These are phyloP conservation scores for Curvularia spicifera DNA, from an alignment of 2,329 filamentous ascomycete species.

Conservation along the genomic window DNA sequence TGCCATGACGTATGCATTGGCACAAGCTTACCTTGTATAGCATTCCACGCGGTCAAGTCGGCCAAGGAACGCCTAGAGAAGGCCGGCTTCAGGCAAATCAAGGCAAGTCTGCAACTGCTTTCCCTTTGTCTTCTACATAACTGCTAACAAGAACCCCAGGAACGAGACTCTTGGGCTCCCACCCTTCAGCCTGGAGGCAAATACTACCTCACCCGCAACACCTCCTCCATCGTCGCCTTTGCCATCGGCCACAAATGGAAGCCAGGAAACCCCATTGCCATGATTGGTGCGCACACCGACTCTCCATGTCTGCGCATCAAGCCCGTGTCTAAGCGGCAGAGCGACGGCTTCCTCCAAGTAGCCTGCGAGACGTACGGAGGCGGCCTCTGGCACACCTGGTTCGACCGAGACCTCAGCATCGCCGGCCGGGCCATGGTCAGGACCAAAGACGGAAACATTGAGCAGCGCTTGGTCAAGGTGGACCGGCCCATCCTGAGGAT, in stretches of 20 bases:
- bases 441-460: conserved; percentile 73
- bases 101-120: conserved; percentile 34
- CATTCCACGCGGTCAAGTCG: conserved; percentile 90
- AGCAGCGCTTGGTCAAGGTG: conserved; percentile 86
- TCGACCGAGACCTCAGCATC: conserved; percentile 90
- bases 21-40: conserved; percentile 54
- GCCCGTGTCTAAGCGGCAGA: conserved; percentile 87
- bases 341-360: conserved; percentile 88
- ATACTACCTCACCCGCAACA: conserved; percentile 95
- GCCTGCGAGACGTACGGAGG: conserved; percentile 97
- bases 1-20: not conserved
- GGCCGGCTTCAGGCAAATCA: conserved; percentile 86
- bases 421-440: conserved; percentile 87
- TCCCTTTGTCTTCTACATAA: not conserved
- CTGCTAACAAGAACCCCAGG: conserved; percentile 53
- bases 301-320: conserved; percentile 92
- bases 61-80: conserved; percentile 76
- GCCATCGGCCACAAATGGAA: conserved; percentile 90
- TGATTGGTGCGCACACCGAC: conserved; percentile 96
- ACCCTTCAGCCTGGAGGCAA: conserved; percentile 84
- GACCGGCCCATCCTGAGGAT: conserved; percentile 90
- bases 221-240: conserved; percentile 90
- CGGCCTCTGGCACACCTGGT: conserved; percentile 98
- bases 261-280: conserved; percentile 86
- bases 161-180: conserved; percentile 86